Evolutionary conservation across 768 basidiomycete genomes (phyloP).

Genomic region (Cystoderma amianthinum): DNA sequence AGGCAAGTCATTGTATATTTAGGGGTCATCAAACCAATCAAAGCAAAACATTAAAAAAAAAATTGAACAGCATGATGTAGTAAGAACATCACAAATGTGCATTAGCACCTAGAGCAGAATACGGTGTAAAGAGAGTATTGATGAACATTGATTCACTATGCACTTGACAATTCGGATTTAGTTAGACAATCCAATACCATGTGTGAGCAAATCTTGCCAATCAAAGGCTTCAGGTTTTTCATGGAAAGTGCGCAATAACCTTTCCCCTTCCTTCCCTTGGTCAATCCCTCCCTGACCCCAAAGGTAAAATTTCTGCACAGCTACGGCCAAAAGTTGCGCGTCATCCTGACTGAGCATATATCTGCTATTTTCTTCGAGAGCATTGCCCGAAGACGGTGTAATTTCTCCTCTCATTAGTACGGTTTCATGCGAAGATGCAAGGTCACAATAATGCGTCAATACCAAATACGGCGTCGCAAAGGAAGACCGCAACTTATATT

Average conservation of each 20-base stretch:
- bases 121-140: too few relatives aligned
- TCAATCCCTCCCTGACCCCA: slow-evolving; percentile 34
- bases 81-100: too few relatives aligned
- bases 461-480: slow-evolving; percentile 91
- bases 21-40: too few relatives aligned
- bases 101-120: too few relatives aligned
- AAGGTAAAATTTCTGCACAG: slow-evolving; percentile 82
- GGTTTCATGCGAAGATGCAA: slow-evolving; percentile 69
- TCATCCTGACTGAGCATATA: slow-evolving; percentile 73
- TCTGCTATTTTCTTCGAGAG: slow-evolving; percentile 24
- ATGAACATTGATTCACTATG: too few relatives aligned
- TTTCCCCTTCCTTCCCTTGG: slow-evolving; percentile 31
- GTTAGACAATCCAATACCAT: too few relatives aligned
- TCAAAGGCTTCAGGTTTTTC: slow-evolving; percentile 72
- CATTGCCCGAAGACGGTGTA: slow-evolving; percentile 52
- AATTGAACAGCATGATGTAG: too few relatives aligned
- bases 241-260: slow-evolving; percentile 66
- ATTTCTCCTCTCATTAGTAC: slow-evolving; percentile 92
- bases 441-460: slow-evolving; percentile 87
- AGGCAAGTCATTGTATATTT: too few relatives aligned
- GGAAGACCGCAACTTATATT: slow-evolving; percentile 79
- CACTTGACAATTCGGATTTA: too few relatives aligned
- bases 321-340: slow-evolving; percentile 76
- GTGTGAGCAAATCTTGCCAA: slow-evolving; percentile 74
- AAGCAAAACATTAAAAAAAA: too few relatives aligned